These are phyloP conservation scores for Oenanthe sinensis DNA, from an alignment of 129 eudicot genomes.

Conservation along the genomic window DNA sequence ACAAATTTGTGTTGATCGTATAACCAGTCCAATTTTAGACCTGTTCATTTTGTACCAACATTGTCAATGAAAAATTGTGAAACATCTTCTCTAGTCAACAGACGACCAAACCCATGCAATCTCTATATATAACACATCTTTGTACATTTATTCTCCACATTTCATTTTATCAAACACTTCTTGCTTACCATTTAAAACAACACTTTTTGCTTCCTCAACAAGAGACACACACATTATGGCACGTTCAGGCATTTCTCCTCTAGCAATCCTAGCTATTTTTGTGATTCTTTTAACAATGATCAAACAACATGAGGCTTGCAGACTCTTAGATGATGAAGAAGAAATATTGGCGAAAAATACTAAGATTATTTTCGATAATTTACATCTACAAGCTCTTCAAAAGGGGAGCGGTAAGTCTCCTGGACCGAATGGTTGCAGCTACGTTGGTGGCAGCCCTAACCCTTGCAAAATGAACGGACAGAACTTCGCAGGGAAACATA, in stretches of 20 bases:
- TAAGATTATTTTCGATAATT: background rate
- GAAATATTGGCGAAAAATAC: slow-evolving; percentile 18
- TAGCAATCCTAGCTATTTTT: background rate
- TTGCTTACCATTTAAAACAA: no score
- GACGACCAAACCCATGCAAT: slow-evolving; percentile 13
- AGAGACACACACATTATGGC: background rate
- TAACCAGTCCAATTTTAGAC: background rate
- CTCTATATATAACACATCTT: background rate
- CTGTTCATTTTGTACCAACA: background rate
- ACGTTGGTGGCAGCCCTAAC: background rate
- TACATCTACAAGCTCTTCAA: slow-evolving; percentile 24
- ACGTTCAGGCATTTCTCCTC: background rate
- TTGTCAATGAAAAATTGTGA: background rate
- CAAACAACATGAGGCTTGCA: slow-evolving; percentile 11
- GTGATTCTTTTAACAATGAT: slow-evolving; percentile 4
- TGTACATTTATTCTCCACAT: slow-evolving; percentile 4
- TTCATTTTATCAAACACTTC: background rate
- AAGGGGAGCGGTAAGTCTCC: slow-evolving; percentile 15
- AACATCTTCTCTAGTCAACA: background rate
- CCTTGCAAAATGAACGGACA: background rate
- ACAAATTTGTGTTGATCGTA: background rate
- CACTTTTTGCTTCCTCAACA: background rate
- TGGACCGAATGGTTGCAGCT: slow-evolving; percentile 23
- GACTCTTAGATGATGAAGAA: slow-evolving; percentile 29
- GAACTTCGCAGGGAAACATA: slow-evolving; percentile 21